Evolutionary conservation across 768 basidiomycete genomes (phyloP).

Genomic region (Tricholoma terreum): DNA sequence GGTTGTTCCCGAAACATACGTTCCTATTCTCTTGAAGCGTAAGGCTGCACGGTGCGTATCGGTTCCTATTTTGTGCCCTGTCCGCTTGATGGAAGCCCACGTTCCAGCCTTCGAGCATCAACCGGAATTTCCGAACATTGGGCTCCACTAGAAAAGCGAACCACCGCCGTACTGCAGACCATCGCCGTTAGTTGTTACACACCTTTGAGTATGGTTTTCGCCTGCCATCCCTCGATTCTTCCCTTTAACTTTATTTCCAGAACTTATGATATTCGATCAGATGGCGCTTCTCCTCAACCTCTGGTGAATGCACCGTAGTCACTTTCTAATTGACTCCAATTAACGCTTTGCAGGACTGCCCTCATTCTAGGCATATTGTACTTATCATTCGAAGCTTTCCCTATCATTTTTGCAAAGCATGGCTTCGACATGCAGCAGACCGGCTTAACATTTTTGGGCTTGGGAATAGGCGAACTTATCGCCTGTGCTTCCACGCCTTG

Average conservation of each 20-base stretch:
- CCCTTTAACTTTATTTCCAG: constrained; percentile 28
- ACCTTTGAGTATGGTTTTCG: constrained; percentile 60
- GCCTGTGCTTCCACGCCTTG: constrained; percentile 50
- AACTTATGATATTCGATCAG: constrained; percentile 58
- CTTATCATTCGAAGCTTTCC: constrained; percentile 62
- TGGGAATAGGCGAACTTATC: constrained; percentile 53
- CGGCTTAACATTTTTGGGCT: constrained; percentile 59
- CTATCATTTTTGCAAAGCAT: constrained; percentile 47
- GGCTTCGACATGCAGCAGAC: constrained; percentile 49
- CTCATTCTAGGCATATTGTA: constrained; percentile 63
- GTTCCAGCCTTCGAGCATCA: constrained; percentile 53
- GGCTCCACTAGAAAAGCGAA: constrained; percentile 55
- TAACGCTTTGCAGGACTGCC: constrained; percentile 41
- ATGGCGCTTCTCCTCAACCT: constrained; percentile 73
- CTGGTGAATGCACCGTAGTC: constrained; percentile 48
- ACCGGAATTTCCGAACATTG: constrained; percentile 53
- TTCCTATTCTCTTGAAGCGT: constrained; percentile 52
- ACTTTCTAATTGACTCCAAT: constrained; percentile 8
- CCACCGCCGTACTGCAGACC: constrained; percentile 41
- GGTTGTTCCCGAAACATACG: constrained; percentile 73
- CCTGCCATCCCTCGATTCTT: neutral
- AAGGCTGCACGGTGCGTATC: constrained; percentile 51
- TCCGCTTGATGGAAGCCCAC: no score
- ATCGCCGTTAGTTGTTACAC: constrained; percentile 59
- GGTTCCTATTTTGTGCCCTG: neutral